Base-by-base conservation (phyloP, 768 basidiomycete species). In the Macrolepiota dolichaula region DNA sequence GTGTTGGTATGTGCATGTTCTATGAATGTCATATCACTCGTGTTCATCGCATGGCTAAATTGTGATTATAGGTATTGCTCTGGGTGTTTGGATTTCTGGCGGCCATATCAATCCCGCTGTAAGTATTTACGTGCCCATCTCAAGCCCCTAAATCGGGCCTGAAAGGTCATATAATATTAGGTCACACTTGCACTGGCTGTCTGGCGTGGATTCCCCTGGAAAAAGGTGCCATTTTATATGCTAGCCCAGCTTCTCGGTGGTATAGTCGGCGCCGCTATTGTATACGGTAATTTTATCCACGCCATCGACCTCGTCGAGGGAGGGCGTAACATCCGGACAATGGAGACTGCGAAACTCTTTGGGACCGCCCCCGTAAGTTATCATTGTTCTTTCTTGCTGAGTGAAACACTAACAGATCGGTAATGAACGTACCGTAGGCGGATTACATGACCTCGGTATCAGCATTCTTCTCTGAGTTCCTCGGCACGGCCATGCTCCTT, bases 261-360 rank as follows among this genome's bases (percentile, higher is more conserved):
- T 4, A 67, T 89, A 19, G 74, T 81, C 61, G 90, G 87, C 15
- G 83, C 81, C 19, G 81, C 80, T 6, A 72, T 87, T 25, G 72
- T 85, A 24, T 90, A 89, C 67, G 87, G 79, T 5, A 86, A 86
- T 68, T 91, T 88, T 66, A 81, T 83, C 68, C 84, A 88, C 66
- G 88, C 87, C 36, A 88, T 92, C 64, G 79, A 84, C 67, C 66
- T 87, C 46, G 79, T 78, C 62, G 88, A 90, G 68, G 87, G 88
- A 24, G 85, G 84, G 3, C 59, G 71, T 17, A 70, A 74, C 46
- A 69, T 84, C 25, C 80, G 87, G 19, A 88, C 85, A 3, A 74
- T 85, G 63, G 66, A 65, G 54, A 88, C 88, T 0, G 89, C 81
- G 4, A 69, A 75, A 38, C 72, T 88, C 53, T 87, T 90, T 62